Evolutionary conservation across 495 filamentous ascomycete species (phyloP).

Genomic region (Aspergillus baeticus): DNA sequence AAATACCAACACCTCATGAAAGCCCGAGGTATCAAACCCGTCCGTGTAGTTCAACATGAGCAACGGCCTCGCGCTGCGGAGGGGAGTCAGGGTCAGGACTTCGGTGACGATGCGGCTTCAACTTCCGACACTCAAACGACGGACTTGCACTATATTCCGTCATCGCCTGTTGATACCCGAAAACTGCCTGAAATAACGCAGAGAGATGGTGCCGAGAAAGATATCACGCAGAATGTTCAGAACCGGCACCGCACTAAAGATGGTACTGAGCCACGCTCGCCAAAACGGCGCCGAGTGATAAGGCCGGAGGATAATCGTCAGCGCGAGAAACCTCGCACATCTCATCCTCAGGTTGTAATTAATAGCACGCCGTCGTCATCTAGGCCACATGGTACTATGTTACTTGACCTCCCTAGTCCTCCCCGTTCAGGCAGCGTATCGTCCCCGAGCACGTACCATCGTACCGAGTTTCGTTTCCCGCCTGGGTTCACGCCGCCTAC

Average conservation of each 20-base stretch:
- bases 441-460: constrained; percentile 20
- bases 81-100: constrained; percentile 50
- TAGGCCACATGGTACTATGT: constrained; percentile 3
- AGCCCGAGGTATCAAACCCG: constrained; percentile 60
- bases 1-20: constrained; percentile 61
- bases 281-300: constrained; percentile 37
- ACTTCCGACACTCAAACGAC: constrained; percentile 35
- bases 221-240: not conserved
- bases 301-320: constrained; percentile 19
- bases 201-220: not conserved
- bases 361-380: constrained; percentile 16
- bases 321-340: constrained; percentile 6
- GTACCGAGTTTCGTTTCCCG: constrained; percentile 40
- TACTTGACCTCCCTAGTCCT: constrained; percentile 42
- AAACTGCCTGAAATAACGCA: not conserved
- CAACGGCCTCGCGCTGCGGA: constrained; percentile 17
- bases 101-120: constrained; percentile 23
- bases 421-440: constrained; percentile 36
- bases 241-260: constrained; percentile 1
- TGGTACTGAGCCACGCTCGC: constrained; percentile 1
- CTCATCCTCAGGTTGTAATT: constrained; percentile 29
- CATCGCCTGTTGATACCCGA: constrained; percentile 20
- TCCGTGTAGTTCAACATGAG: constrained; percentile 45
- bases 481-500: constrained; percentile 36
- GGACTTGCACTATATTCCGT: constrained; percentile 18